Evolutionary conservation across 495 filamentous ascomycete species (phyloP), one percentile per base, ranked within the genome.

Genomic region (Aspergillus olivimuriae): DNA sequence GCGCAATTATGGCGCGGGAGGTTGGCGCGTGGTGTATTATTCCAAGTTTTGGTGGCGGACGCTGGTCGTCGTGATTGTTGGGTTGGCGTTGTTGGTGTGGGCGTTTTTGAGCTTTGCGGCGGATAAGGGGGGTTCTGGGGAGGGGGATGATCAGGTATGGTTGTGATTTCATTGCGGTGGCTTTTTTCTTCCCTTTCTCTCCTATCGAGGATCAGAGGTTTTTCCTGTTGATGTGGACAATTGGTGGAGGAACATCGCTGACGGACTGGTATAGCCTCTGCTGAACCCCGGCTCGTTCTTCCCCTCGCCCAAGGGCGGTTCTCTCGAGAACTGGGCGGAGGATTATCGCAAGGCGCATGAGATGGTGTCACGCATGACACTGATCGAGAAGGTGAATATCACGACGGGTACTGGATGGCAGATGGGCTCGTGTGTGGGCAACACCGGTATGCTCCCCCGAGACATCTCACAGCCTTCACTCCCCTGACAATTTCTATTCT

Each of bases 321-420:
- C 80, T 0, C 70, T 80, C 4, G 49, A 65, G 40, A 58, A 56
- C 23, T 98, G 92, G 92, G 74, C 76, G 15, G 78, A 82, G 31
- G 86, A 82, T 48, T 98, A 95, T 59, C 60, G 65, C 19, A 94
- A 94, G 59, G 92, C 92, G 0, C 78, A 82, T 33, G 73, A 70
- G 44, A 60, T 98, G 67, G 92, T 96, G 0, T 58, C 67, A 40
- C 73, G 76, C 57, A 95, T 98, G 91, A 87, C 78, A 8, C 63
- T 98, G 28, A 69, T 83, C 20, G 91, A 95, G 58, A 98, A 96
- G 61, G 86, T 98, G 42, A 96, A 96, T 61, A 73, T 96, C 50
- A 96, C 92, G 0, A 95, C 90, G 0, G 91, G 91, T 0, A 89
- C 81, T 0, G 91, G 92, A 6, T 96, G 90, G 91, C 69, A 76